A percentile compares a stretch with the other conserved stretches of the same genome.
These are phyloP conservation scores for Hyaloscypha finlandica DNA, from an alignment of 495 filamentous ascomycete genomes.

Conservation along the genomic window DNA sequence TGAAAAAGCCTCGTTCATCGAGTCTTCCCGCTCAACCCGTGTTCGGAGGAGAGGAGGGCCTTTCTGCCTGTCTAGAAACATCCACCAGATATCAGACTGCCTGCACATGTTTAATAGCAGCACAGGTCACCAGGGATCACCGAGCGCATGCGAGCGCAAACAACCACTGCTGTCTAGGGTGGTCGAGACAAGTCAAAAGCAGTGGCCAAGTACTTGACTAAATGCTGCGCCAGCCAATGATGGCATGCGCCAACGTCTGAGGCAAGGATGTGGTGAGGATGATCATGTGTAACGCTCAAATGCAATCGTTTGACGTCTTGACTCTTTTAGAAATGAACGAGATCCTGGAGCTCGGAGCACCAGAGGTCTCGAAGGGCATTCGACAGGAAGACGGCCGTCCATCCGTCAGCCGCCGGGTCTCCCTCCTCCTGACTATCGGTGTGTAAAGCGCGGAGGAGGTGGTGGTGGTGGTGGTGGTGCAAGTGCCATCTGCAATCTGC, in stretches of 20 bases:
- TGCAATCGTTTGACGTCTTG: slow-evolving; percentile 18
- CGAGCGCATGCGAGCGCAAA: slow-evolving; percentile 13
- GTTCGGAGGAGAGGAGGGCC: slow-evolving; percentile 14
- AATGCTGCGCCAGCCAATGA: slow-evolving; percentile 30
- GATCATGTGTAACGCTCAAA: slow-evolving; percentile 23
- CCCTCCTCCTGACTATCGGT: slow-evolving; percentile 11
- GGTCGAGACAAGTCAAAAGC: slow-evolving; percentile 30
- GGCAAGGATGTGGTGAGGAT: slow-evolving; percentile 29
- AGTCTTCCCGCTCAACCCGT: slow-evolving; percentile 28
- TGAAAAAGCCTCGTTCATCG: slow-evolving; percentile 5
- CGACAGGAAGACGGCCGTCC: background rate
- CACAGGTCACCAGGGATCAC: background rate
- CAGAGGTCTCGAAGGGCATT: slow-evolving; percentile 1
- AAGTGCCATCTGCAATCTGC: background rate
- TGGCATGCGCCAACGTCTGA: slow-evolving; percentile 31
- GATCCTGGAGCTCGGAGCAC: background rate
- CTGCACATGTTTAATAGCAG: slow-evolving; percentile 22
- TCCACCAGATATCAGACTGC: slow-evolving; percentile 17
- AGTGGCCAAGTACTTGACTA: slow-evolving; percentile 32
- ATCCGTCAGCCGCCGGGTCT: slow-evolving; percentile 10
- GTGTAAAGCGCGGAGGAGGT: slow-evolving; percentile 1
- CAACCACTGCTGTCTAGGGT: slow-evolving; percentile 16
- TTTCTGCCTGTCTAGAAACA: slow-evolving; percentile 26
- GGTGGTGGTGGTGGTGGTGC: background rate
- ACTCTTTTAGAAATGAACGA: slow-evolving; percentile 5